phyloP scores from a whole-genome alignment of 2,329 filamentous ascomycete species.

The Colletotrichum brevisporum region DNA sequence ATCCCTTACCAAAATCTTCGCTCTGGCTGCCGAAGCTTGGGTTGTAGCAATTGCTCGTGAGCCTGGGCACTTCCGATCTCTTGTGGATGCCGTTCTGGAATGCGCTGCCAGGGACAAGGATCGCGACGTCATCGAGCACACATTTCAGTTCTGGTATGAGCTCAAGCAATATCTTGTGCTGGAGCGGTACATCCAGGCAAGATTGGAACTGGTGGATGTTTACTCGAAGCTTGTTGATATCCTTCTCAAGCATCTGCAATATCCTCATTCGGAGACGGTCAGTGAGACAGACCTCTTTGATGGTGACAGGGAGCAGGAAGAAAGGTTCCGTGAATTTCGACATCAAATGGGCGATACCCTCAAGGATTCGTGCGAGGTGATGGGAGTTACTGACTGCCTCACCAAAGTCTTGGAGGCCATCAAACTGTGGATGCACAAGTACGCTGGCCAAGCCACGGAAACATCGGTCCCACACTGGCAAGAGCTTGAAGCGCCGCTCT shows the following conservation, averaged over 20 bases:
- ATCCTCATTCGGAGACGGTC: slow-evolving; percentile 80
- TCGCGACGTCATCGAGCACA: slow-evolving; percentile 91
- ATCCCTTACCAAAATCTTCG: slow-evolving; percentile 89
- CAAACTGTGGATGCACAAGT: slow-evolving; percentile 87
- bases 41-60: slow-evolving; percentile 90
- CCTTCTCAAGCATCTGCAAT: slow-evolving; percentile 91
- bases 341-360: slow-evolving; percentile 98
- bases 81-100: slow-evolving; percentile 94
- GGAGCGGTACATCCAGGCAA: slow-evolving; percentile 88
- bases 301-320: slow-evolving; percentile 94
- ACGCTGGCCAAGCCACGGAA: slow-evolving; percentile 81
- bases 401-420: slow-evolving; percentile 90
- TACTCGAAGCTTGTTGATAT: slow-evolving; percentile 94
- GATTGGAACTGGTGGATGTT: slow-evolving; percentile 82
- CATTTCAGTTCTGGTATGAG: slow-evolving; percentile 98
- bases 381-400: slow-evolving; percentile 92
- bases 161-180: slow-evolving; percentile 95
- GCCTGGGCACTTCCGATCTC: slow-evolving; percentile 82
- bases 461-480: slow-evolving; percentile 94
- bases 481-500: slow-evolving; percentile 93
- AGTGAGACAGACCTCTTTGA: slow-evolving; percentile 91
- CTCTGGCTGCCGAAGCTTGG: slow-evolving; percentile 95
- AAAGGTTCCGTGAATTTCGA: slow-evolving; percentile 96
- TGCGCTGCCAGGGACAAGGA: slow-evolving; percentile 90
- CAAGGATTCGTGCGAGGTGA: slow-evolving; percentile 96